Evolutionary conservation across 768 basidiomycete species (phyloP).

Genomic region (Leccinum uliginosum): DNA sequence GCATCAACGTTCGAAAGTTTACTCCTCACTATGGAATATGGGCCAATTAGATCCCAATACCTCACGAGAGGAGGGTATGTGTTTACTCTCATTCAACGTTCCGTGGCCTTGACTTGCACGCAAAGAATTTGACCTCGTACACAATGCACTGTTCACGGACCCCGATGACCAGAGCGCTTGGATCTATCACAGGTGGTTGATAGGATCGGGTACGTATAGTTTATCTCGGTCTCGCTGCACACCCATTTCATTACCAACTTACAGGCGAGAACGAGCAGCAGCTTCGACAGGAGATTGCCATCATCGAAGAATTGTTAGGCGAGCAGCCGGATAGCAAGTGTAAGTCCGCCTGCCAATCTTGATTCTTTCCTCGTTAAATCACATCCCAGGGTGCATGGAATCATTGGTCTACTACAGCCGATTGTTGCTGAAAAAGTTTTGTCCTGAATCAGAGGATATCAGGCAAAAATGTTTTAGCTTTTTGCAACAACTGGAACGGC

Average conservation of each 20-base stretch:
- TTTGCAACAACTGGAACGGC: slow-evolving; percentile 47
- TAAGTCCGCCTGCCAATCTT: slow-evolving; percentile 32
- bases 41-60: slow-evolving; percentile 48
- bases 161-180: slow-evolving; percentile 96
- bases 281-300: slow-evolving; percentile 68
- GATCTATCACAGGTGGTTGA: slow-evolving; percentile 98
- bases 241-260: slow-evolving; percentile 5
- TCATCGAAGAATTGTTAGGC: slow-evolving; percentile 78
- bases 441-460: slow-evolving; percentile 35
- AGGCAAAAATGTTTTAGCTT: slow-evolving; percentile 46
- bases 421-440: slow-evolving; percentile 53
- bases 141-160: slow-evolving; percentile 94
- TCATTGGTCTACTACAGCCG: slow-evolving; percentile 81
- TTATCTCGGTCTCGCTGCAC: background rate
- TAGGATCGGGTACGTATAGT: slow-evolving; percentile 60
- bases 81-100: background rate
- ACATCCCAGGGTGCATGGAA: slow-evolving; percentile 82
- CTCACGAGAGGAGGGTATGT: slow-evolving; percentile 67
- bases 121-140: slow-evolving; percentile 86
- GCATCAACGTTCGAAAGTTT: slow-evolving; percentile 92
- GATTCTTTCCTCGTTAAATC: background rate
- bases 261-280: slow-evolving; percentile 56
- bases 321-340: slow-evolving; percentile 95
- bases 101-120: background rate
- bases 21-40: slow-evolving; percentile 59